Base-by-base conservation (phyloP, 2,329 filamentous ascomycete species). In the Neopestalotiopsis sp. region DNA sequence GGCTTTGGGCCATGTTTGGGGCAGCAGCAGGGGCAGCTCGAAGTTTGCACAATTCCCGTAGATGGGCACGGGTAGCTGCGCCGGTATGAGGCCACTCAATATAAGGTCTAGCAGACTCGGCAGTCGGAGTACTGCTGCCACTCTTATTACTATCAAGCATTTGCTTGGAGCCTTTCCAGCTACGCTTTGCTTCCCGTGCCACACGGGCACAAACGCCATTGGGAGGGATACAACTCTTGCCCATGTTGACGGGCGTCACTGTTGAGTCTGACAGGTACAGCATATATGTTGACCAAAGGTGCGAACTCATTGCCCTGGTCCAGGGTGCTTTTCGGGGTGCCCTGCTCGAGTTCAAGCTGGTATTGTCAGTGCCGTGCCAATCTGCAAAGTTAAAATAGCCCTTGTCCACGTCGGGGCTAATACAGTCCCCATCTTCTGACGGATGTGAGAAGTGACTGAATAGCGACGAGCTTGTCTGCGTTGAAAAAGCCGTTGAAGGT, bases 181-280 rank as follows among this genome's bases (percentile, higher is more conserved):
- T 91, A 75, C 88, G 83, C 79, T 87, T 90, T 24, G 90, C 87
- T 74, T 91, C 88, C 71, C 90, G 84, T n/a, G 90, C 87, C 53
- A 92, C 90, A 61, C 90, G 88, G 74, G 87, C 77, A 74, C 89
- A 90, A 10, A 92, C 89, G 17, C 90, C 90, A 58, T 89, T 84
- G 3, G 90, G 90, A 7, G 90, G 90, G 32, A 92, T 86, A 68
- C 87, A 86, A 74, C 88, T 89, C 74, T 89, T 90, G 70, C 89
- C 87, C 67, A 90, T 84, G 65, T 88, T 86, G 70, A 92, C 89
- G 0, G 90, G 90, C 1, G 90, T 92, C 2, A 91, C 89, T 63
- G 88, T 89, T 61, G 90, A 89, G 73, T 92, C 90, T 75, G 90
- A 88, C 56, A 92, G 80, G 73, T 92, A 92, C 66, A 90, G 81